Evolutionary conservation across 345 rosid species (phyloP).

Genomic region (Reutealis trisperma): DNA sequence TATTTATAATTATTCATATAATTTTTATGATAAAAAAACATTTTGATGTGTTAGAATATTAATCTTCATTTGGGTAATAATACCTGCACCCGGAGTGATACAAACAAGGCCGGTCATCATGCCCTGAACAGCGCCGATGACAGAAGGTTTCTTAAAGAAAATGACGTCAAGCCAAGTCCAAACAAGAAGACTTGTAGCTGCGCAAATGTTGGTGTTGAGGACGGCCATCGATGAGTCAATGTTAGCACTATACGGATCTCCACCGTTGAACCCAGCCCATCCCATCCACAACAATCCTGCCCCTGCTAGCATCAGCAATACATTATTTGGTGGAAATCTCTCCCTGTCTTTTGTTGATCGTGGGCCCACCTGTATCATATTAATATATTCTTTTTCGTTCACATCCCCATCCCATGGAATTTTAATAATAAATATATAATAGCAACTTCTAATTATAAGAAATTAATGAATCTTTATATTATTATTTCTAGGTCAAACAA

Average conservation of each 20-base stretch:
- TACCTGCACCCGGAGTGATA: conserved; percentile 61
- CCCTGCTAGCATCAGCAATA: conserved; percentile 42
- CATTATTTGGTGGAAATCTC: conserved; percentile 51
- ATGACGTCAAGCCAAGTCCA: conserved; percentile 64
- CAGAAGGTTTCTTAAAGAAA: conserved; percentile 53
- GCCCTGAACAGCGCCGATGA: conserved; percentile 58
- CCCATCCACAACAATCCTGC: conserved; percentile 60
- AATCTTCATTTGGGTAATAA: not conserved
- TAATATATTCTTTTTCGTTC: not conserved
- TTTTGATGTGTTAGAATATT: too few relatives aligned
- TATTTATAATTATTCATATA: too few relatives aligned
- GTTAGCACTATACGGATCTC: conserved; percentile 52
- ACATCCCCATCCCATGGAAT: not conserved
- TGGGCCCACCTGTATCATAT: conserved; percentile 45
- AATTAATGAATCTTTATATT: too few relatives aligned
- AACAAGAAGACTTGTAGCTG: conserved; percentile 52
- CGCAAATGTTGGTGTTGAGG: conserved; percentile 54
- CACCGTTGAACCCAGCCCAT: conserved; percentile 61
- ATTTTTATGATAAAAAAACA: too few relatives aligned
- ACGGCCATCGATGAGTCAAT: conserved; percentile 51
- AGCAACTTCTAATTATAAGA: not conserved
- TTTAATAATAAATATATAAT: not conserved
- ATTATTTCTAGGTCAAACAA: too few relatives aligned
- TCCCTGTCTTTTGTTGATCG: conserved; percentile 45
- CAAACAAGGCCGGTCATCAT: conserved; percentile 60